These are phyloP conservation scores for Pyrenula aspistea DNA, from an alignment of 495 filamentous ascomycete species.

Conservation along the genomic window DNA sequence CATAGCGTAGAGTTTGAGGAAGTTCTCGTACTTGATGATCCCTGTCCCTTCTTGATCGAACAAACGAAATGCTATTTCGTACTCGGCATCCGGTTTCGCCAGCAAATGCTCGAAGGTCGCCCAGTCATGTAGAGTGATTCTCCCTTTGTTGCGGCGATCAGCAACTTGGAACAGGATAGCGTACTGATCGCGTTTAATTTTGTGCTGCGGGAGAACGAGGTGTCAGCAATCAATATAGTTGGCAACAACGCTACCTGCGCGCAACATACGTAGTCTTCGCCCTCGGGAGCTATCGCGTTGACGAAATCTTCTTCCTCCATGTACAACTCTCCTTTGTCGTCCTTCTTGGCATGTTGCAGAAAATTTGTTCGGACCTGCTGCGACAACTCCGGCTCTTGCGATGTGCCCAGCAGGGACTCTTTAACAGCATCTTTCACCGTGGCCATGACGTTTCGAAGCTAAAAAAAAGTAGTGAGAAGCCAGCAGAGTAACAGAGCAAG, in stretches of 20 bases:
- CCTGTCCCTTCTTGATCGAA: conserved; percentile 81
- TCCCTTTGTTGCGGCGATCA: conserved; percentile 60
- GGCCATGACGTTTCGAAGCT: conserved; percentile 34
- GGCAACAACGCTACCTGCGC: background rate
- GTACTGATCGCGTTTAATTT: conserved; percentile 92
- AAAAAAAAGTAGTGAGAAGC: too few relatives aligned
- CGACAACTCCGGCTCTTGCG: conserved; percentile 47
- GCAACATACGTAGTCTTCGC: conserved; percentile 77
- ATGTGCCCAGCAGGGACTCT: conserved; percentile 59
- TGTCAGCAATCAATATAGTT: background rate
- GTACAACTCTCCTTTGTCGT: conserved; percentile 64
- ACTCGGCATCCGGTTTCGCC: conserved; percentile 90
- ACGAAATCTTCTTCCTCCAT: conserved; percentile 81
- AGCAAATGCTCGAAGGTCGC: conserved; percentile 86
- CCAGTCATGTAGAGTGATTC: conserved; percentile 75
- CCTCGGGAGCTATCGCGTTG: conserved; percentile 73
- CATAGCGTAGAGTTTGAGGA: conserved; percentile 63
- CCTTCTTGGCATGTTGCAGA: conserved; percentile 60
- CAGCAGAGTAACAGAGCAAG: too few relatives aligned
- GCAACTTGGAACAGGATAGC: conserved; percentile 83
- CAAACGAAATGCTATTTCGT: conserved; percentile 94
- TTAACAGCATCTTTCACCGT: conserved; percentile 62
- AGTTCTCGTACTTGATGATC: conserved; percentile 74
- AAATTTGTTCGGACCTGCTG: conserved; percentile 61
- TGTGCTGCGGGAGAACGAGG: conserved; percentile 50